Percentiles rank a stretch among this genome's conserved stretches.
Evolutionary conservation across 2,329 filamentous ascomycete genomes (phyloP).

Genomic region (Talaromyces sp.): DNA sequence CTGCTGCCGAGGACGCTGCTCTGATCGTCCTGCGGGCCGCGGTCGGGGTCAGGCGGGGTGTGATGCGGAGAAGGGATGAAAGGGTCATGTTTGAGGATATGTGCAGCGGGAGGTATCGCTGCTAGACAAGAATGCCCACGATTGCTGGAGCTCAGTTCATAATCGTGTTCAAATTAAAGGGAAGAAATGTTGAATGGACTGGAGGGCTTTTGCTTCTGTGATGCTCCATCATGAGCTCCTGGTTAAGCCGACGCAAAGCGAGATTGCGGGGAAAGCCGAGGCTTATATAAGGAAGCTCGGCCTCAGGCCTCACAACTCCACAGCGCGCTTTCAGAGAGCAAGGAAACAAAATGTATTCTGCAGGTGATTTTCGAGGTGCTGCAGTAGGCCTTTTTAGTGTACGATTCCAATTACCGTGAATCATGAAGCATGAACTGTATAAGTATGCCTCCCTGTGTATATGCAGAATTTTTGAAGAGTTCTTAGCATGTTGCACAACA

Average conservation of each 20-base stretch:
- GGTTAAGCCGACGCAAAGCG: conserved; percentile 42
- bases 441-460: too few species aligned
- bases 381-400: too few species aligned
- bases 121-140: conserved; percentile 2
- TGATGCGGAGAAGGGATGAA: conserved; percentile 45
- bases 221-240: conserved; percentile 13
- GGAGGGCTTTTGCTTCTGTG: conserved; percentile 5
- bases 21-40: conserved; percentile 32
- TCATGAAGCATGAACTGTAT: too few species aligned
- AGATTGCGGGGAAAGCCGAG: conserved; percentile 37
- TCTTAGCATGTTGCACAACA: too few species aligned
- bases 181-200: conserved; percentile 4
- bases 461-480: too few species aligned
- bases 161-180: conserved; percentile 14
- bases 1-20: conserved; percentile 34
- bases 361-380: too few species aligned
- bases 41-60: conserved; percentile 37
- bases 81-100: conserved; percentile 34
- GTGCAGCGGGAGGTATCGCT: conserved; percentile 12
- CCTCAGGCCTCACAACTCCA: background rate
- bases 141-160: background rate
- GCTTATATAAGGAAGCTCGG: conserved; percentile 8
- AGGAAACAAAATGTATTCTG: too few species aligned
- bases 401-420: too few species aligned
- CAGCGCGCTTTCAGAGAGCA: too few species aligned